Evolutionary conservation across 805 yeast species (phyloP).

Genomic region (Metschnikowia lunata): DNA sequence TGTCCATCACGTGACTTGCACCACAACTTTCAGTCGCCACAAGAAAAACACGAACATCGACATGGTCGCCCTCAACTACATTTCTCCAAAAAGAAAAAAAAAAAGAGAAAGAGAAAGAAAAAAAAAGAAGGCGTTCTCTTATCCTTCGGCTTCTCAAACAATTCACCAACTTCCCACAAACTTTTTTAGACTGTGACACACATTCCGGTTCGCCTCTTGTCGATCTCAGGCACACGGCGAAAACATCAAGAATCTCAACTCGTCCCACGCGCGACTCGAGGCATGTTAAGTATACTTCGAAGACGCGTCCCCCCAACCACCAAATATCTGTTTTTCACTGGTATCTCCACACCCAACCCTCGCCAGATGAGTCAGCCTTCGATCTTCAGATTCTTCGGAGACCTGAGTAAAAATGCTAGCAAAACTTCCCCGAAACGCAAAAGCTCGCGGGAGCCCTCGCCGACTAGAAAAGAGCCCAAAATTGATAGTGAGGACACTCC

Average conservation of each 20-base stretch:
- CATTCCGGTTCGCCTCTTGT: too few relatives aligned
- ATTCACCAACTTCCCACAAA: too few relatives aligned
- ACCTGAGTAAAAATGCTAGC: slow-evolving; percentile 3
- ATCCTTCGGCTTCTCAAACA: too few relatives aligned
- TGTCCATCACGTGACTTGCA: too few relatives aligned
- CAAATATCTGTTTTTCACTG: background rate
- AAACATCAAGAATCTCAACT: background rate
- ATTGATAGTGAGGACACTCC: background rate
- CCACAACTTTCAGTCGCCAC: too few relatives aligned
- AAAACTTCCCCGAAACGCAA: slow-evolving; percentile 2
- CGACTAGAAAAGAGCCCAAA: background rate
- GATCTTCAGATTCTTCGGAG: slow-evolving; percentile 15
- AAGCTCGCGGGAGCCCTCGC: slow-evolving; percentile 2
- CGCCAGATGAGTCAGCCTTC: slow-evolving; percentile 16
- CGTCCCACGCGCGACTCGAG: slow-evolving; percentile 5
- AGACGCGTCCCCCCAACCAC: slow-evolving; percentile 5
- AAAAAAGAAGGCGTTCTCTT: too few relatives aligned
- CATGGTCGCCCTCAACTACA: too few relatives aligned
- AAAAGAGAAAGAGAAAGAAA: too few relatives aligned
- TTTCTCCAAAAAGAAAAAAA: too few relatives aligned
- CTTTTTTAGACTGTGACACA: too few relatives aligned
- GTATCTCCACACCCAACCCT: background rate
- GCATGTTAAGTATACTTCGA: slow-evolving; percentile 3
- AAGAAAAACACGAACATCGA: too few relatives aligned
- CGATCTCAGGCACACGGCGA: too few relatives aligned